Base-by-base conservation (phyloP, 768 basidiomycete species). In the Ramaria rubella region DNA sequence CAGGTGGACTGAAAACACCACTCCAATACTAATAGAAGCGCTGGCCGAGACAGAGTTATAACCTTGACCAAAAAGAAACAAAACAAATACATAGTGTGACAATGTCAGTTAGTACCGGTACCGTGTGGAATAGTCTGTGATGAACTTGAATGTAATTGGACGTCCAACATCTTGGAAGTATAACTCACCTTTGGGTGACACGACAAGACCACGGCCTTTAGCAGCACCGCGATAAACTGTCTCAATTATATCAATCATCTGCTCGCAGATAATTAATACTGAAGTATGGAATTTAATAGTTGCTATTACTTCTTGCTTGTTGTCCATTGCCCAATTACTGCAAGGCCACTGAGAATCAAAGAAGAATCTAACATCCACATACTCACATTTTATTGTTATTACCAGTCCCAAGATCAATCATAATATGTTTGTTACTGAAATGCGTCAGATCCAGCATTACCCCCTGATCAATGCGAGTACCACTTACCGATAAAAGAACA, bases 341-440 rank as follows among this genome's bases (percentile, higher is more conserved):
- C 44, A 45, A 36, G 23, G 24, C 50, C 24, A 30, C 23, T 24
- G 27, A 24, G n/a, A 48, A 48, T 17, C 36, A 42, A 42, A 19
- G 40, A 7, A 24, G 42, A 30, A 21, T n/a, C n/a, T 8, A 45
- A 38, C 29, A 49, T 29, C 26, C 17, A n/a, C 23, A 48, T 6
- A 48, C 46, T 2, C 57, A 94, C 94, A 96, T 96, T 76, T 98
- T 97, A 74, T 97, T 97, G 73, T 97, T 97, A 72, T 98, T 96
- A 77, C 94, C 94, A 49, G 94, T 98, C n/a, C 94, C 94, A 62
- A 98, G 74, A 81, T 97, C 96, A 66, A 99, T 97, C 95, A 98
- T 98, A 73, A 98, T 98, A 68, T 98, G 96, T 69, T 98, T 96
- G 71, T 95, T 95, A 42, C 94, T 95, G 64, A 29, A 31, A 26